These are phyloP conservation scores for Orbilia blumenaviensis DNA, from an alignment of 2,329 filamentous ascomycete genomes.

Conservation along the genomic window DNA sequence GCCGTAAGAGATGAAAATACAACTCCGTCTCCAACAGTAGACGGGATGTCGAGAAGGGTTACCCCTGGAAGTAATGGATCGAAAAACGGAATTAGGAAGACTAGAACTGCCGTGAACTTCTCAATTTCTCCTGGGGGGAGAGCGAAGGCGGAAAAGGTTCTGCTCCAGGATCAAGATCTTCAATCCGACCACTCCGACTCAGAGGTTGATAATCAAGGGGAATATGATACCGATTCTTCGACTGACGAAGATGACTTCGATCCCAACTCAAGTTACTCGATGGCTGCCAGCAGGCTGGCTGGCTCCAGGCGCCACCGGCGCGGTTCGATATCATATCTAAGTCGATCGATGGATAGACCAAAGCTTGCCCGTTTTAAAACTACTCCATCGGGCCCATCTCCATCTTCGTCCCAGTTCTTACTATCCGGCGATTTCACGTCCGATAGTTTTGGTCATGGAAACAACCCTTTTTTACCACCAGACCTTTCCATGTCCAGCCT, in stretches of 20 bases:
- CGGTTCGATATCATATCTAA: conserved; percentile 18
- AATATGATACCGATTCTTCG: conserved; percentile 51
- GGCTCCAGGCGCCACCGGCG: conserved; percentile 27
- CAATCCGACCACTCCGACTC: conserved; percentile 33
- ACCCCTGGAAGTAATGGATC: conserved; percentile 30
- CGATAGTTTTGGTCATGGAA: conserved; percentile 36
- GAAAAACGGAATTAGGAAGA: conserved; percentile 6
- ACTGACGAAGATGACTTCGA: conserved; percentile 50
- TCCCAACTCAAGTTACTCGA: conserved; percentile 46
- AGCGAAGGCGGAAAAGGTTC: conserved; percentile 43
- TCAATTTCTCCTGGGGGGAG: conserved; percentile 50
- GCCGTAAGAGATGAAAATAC: conserved; percentile 45
- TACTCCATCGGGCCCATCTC: conserved; percentile 24
- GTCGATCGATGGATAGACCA: conserved; percentile 35
- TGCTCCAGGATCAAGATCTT: conserved; percentile 8
- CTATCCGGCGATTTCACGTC: conserved; percentile 47
- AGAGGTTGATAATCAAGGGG: conserved; percentile 29
- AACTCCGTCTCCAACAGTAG: conserved; percentile 38
- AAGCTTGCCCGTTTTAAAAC: conserved; percentile 52
- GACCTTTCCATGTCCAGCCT: conserved; percentile 37
- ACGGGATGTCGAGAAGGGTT: conserved; percentile 26
- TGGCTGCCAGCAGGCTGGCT: conserved; percentile 39
- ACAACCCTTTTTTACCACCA: conserved; percentile 37
- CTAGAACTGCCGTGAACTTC: conserved; percentile 40
- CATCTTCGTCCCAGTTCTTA: conserved; percentile 29